Base-by-base conservation (phyloP, 2,329 filamentous ascomycete genomes). In the Myriosclerotinia duriaeana region DNA sequence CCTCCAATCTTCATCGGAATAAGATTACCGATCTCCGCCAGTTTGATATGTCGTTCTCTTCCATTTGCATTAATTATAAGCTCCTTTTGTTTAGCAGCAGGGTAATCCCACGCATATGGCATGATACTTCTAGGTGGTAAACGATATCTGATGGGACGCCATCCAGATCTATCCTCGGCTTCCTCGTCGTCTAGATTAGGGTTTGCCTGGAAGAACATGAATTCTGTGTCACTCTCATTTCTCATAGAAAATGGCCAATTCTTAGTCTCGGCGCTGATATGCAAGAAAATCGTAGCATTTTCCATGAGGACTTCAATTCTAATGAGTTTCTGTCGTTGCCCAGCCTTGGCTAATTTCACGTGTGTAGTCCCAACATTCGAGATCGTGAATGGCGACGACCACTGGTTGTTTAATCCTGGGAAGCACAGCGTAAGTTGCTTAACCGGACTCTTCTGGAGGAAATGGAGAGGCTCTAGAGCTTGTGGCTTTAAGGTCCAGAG, bases 51-150 rank as follows among this genome's bases (percentile, higher is more conserved):
- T 40, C 95, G 85, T 76, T 97, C 93, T 74, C 89, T 92, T 69
- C 88, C 88, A 74, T 89, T 87, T 9, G 89, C 89, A 64, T 83
- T 88, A 75, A 99, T 87, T 60, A 98, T 87, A 50, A 99, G 86
- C 76, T 97, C 95, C 74, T 95, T 96, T 79, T 92, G 90, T 79
- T 96, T 97, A n/a, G 93, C 93, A 1, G 95, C 94, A 1, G 95
- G 96, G 79, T 97, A 99, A 76, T 99, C 96, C 95, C 95, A 99
- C 1, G 95, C 94, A 75, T 99, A 99, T 0, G 96, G 95, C 95
- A 99, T 99, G 78, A 99, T 97, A 78, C 94, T 98, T 68, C 95
- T 85, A 15, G 94, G 89, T 2, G 96, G 96, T 40, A 99, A 82
- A 42, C 94, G 89, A 79, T 99, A 99, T 64, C 92, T 85, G 69